Evolutionary conservation across 2,329 filamentous ascomycete genomes (phyloP).

Genomic region (Aspergillus sojae): DNA sequence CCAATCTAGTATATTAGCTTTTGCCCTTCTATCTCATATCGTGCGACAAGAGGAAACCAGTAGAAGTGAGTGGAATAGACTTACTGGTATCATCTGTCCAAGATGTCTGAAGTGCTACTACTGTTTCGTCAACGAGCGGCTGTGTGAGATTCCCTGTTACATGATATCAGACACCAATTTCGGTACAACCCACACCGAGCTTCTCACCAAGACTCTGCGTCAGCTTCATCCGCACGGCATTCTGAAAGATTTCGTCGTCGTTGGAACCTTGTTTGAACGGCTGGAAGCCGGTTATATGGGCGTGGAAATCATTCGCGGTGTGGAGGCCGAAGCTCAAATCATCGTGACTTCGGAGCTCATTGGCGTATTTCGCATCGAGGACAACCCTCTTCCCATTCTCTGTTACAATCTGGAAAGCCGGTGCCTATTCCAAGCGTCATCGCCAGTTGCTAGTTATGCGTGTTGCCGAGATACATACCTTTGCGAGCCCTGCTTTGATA

Average conservation of each 20-base stretch:
- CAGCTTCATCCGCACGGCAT: constrained; percentile 26
- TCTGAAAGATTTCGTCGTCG: constrained; percentile 18
- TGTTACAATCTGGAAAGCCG: not conserved
- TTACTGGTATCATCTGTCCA: constrained; percentile 15
- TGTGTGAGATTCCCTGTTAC: constrained; percentile 6
- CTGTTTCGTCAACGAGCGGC: constrained; percentile 11
- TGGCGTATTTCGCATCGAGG: constrained; percentile 23
- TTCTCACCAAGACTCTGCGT: constrained; percentile 25
- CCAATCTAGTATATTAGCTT: constrained; percentile 12
- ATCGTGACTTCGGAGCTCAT: constrained; percentile 26
- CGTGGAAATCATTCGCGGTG: constrained; percentile 20
- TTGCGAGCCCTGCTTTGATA: not conserved
- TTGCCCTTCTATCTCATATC: not conserved
- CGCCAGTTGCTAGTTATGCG: not conserved
- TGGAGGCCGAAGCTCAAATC: constrained; percentile 21
- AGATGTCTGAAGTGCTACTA: not conserved
- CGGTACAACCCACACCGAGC: not conserved
- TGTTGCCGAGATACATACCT: not conserved
- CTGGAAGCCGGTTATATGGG: constrained; percentile 21
- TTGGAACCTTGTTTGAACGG: constrained; percentile 19
- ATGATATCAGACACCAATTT: not conserved
- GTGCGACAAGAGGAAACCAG: no score
- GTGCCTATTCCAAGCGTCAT: not conserved
- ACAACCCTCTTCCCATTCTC: constrained; percentile 26
- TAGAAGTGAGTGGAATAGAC: not conserved